Conservation (phyloP, 495 filamentous ascomycete genomes). For the Talaromyces wortmannii region DNA sequence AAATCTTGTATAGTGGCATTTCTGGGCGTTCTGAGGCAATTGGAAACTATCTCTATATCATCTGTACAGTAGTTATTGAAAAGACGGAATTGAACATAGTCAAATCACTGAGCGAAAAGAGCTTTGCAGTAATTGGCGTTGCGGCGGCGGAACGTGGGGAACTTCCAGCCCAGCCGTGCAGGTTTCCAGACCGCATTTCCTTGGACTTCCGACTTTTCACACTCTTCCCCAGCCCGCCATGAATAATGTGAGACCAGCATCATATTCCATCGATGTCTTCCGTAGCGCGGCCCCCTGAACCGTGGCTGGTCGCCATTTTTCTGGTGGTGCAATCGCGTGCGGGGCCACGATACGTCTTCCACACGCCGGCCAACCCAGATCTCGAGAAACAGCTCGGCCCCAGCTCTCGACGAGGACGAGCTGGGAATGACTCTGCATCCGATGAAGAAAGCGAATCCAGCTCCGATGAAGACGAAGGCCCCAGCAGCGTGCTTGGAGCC, state of each 20-base stretch:
- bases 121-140: too few relatives aligned
- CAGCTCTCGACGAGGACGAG: slow-evolving; percentile 27
- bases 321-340: slow-evolving; percentile 76
- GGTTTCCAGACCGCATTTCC: not conserved
- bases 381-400: slow-evolving; percentile 31
- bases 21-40: too few relatives aligned
- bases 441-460: slow-evolving; percentile 39
- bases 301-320: slow-evolving; percentile 69
- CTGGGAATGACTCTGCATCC: slow-evolving; percentile 32
- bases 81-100: too few relatives aligned
- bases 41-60: too few relatives aligned
- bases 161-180: too few relatives aligned
- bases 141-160: too few relatives aligned
- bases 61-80: too few relatives aligned
- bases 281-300: slow-evolving; percentile 44
- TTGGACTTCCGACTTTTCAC: too few relatives aligned
- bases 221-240: too few relatives aligned
- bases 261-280: slow-evolving; percentile 33
- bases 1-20: too few relatives aligned
- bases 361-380: slow-evolving; percentile 69
- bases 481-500: slow-evolving; percentile 10
- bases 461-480: slow-evolving; percentile 43
- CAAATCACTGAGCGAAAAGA: too few relatives aligned
- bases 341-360: slow-evolving; percentile 82
- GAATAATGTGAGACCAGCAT: not conserved